Evolutionary conservation across 2,329 filamentous ascomycete genomes (phyloP), one percentile per base, ranked within the genome.

Genomic region (Diaporthe sp.): DNA sequence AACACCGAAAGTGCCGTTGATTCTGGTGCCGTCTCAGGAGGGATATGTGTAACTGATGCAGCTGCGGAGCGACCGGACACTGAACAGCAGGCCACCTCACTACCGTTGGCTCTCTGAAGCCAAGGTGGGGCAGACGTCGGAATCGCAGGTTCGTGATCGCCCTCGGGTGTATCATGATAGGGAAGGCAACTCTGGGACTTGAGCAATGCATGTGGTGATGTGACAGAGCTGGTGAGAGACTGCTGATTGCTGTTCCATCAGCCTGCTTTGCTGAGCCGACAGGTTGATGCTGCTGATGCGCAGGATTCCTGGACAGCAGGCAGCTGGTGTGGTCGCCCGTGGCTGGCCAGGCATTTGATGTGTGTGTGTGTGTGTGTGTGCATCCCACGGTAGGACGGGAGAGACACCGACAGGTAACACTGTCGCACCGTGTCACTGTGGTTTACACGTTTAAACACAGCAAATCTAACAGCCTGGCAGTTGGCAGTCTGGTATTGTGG

Each of bases 31-130:
- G 53, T 51, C 44, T 46, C 28, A 59, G 65, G 44, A 70, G 73
- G 58, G 31, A 59, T 58, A 25, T 53, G 55, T 58, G 46, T 59
- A 31, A 75, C 70, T 34, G 57, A 51, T 55, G 67, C 67, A 72
- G 73, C 37, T 75, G 74, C 61, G 72, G 74, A 73, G 57, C 57
- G 58, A 75, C 70, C 74, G 59, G 22, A 73, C 65, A 55, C 65
- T 69, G 65, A 25, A 55, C 34, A 55, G 65, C 65, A 69, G 31
- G 51, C 22, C 46, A 42, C 68, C 74, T 46, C 72, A 73, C 42
- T 37, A 31, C 71, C n/a, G 68, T 49, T 68, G 58, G 73, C 58
- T 51, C 58, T 31, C 58, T 44, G 58, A 44, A 42, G 34, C 46
- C 34, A 42, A 25, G 46, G 71, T 62, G 71, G 58, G 71, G 58